Evolutionary conservation across 2,329 filamentous ascomycete species (phyloP).

Genomic region (Fusarium pseudoanthophilum): DNA sequence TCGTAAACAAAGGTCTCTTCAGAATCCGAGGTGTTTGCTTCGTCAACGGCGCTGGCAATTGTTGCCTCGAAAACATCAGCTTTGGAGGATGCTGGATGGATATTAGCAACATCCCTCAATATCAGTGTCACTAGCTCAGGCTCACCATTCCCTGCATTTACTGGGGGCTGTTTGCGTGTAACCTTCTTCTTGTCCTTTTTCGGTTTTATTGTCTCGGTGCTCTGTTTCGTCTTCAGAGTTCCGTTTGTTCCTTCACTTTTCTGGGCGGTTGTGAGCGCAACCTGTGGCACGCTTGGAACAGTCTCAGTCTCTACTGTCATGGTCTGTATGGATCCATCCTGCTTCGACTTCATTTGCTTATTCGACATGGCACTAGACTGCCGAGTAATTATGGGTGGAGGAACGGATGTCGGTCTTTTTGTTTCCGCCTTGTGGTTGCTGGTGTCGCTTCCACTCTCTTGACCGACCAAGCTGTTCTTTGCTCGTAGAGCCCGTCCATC

Average conservation of each 20-base stretch:
- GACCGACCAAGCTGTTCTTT: slow-evolving; percentile 58
- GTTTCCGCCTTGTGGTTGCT: slow-evolving; percentile 60
- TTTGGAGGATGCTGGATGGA: slow-evolving; percentile 65
- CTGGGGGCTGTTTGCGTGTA: slow-evolving; percentile 76
- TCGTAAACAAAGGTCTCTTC: slow-evolving; percentile 99
- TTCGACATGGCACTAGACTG: slow-evolving; percentile 74
- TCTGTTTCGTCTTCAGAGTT: slow-evolving; percentile 86
- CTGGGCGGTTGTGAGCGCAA: slow-evolving; percentile 74
- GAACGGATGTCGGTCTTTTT: slow-evolving; percentile 58
- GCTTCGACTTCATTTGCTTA: slow-evolving; percentile 75
- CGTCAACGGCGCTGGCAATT: slow-evolving; percentile 94
- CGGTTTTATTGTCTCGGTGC: slow-evolving; percentile 94
- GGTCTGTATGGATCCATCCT: slow-evolving; percentile 81
- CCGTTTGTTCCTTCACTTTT: slow-evolving; percentile 73
- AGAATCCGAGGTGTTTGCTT: slow-evolving; percentile 95
- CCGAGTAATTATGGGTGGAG: slow-evolving; percentile 66
- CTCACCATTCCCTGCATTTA: slow-evolving; percentile 76
- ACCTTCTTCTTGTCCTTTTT: slow-evolving; percentile 91
- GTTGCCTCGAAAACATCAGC: slow-evolving; percentile 98
- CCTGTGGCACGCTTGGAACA: slow-evolving; percentile 88
- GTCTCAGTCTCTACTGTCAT: slow-evolving; percentile 99
- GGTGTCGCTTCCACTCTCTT: slow-evolving; percentile 75
- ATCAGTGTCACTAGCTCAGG: slow-evolving; percentile 30
- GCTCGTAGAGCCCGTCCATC: slow-evolving; percentile 58
- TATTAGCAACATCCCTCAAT: slow-evolving; percentile 20